These are phyloP conservation scores for Phytophthora citrophthora DNA, from an alignment of 352 stramenopile genomes.

Conservation along the genomic window DNA sequence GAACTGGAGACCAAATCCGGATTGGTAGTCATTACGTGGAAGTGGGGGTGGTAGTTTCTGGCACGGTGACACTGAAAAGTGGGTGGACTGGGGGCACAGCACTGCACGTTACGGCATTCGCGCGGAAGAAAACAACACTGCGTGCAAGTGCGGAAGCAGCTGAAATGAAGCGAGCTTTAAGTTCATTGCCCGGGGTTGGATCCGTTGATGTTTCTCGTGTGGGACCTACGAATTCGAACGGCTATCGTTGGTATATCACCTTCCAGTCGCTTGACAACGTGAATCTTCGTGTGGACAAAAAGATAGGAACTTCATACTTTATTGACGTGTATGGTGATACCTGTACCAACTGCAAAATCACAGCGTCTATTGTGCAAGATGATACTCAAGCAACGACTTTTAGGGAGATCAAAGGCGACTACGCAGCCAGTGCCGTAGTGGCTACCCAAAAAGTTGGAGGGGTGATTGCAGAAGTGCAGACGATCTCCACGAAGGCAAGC, in stretches of 20 bases:
- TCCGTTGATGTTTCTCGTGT: slow-evolving; percentile 60
- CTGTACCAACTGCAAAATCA: slow-evolving; percentile 57
- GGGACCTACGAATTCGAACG: slow-evolving; percentile 61
- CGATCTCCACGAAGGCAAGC: slow-evolving; percentile 48
- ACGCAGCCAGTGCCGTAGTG: slow-evolving; percentile 46
- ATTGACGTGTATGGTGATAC: slow-evolving; percentile 50
- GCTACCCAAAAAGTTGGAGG: slow-evolving; percentile 60
- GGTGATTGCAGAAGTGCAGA: slow-evolving; percentile 70
- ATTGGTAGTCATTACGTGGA: slow-evolving; percentile 60
- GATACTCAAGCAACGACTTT: slow-evolving; percentile 38
- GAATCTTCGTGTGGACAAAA: slow-evolving; percentile 61
- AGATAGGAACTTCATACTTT: slow-evolving; percentile 34
- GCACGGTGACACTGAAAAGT: slow-evolving; percentile 46
- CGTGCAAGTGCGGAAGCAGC: slow-evolving; percentile 54
- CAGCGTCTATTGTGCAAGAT: slow-evolving; percentile 42
- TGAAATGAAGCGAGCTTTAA: slow-evolving; percentile 54
- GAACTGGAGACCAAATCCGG: slow-evolving; percentile 56
- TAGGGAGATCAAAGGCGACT: slow-evolving; percentile 53
- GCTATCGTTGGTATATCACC: slow-evolving; percentile 72
- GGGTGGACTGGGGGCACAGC: slow-evolving; percentile 46
- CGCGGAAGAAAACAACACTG: slow-evolving; percentile 71
- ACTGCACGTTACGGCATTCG: slow-evolving; percentile 67
- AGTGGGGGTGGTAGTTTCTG: slow-evolving; percentile 39
- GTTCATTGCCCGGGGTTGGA: slow-evolving; percentile 58
- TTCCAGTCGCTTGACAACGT: slow-evolving; percentile 67